A percentile compares a stretch with the other conserved stretches of the same genome.
phyloP scores from a whole-genome alignment of 306 rosid species.

The Acacia crassicarpa region DNA sequence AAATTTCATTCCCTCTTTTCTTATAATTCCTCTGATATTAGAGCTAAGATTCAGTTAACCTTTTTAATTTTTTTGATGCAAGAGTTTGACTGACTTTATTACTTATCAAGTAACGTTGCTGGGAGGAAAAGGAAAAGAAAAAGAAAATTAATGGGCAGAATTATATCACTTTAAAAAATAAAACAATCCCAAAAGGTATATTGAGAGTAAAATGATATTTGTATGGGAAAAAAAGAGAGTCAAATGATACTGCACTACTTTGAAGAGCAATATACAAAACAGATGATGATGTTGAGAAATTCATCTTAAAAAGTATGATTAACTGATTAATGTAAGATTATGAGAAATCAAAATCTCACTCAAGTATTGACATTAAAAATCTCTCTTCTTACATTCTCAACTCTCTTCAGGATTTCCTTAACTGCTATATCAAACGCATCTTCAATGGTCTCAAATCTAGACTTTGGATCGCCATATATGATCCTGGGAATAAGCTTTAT shows the following conservation, averaged over 20 bases:
- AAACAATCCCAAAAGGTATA: not conserved
- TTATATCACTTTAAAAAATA: not conserved
- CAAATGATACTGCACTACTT: not conserved
- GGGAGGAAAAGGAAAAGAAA: not conserved
- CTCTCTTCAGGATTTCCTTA: conserved; percentile 49
- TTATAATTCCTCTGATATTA: too few species aligned
- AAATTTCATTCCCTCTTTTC: too few species aligned
- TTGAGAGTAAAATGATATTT: not conserved
- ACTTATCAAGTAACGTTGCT: not conserved
- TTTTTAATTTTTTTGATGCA: too few species aligned
- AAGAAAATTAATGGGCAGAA: not conserved
- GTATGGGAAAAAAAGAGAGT: too few species aligned
- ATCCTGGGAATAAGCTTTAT: conserved; percentile 51
- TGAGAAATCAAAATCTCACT: not conserved
- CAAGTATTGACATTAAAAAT: not conserved
- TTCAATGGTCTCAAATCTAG: conserved; percentile 35
- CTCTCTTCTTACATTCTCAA: conserved; percentile 34
- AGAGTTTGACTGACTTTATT: not conserved
- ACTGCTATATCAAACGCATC: conserved; percentile 64
- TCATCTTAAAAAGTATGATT: not conserved
- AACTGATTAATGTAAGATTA: not conserved
- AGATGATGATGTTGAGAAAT: not conserved
- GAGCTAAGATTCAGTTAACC: too few species aligned
- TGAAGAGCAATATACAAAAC: not conserved
- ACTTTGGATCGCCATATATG: conserved; percentile 43